Evolutionary conservation across 179 eudicot genomes (phyloP).

Genomic region (Camellia oleifera): DNA sequence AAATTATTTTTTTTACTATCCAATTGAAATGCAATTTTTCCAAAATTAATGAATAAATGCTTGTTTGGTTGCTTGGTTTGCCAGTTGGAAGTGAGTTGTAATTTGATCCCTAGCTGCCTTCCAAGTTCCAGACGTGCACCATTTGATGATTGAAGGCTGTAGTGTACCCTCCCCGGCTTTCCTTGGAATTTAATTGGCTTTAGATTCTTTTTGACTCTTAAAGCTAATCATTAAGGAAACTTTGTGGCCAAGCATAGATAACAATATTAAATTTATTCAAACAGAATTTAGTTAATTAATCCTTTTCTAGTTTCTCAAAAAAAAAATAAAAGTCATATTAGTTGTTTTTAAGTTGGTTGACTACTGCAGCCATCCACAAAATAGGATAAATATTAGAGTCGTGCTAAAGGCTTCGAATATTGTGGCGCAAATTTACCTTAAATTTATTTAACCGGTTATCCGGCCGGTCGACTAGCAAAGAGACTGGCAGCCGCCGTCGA

Average conservation of each 20-base stretch:
- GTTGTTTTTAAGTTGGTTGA: background rate
- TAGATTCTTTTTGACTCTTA: conserved; percentile 6
- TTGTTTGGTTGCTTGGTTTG: background rate
- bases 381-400: background rate
- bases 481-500: no score
- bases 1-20: no score
- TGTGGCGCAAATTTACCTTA: no score
- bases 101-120: conserved; percentile 3
- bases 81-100: conserved; percentile 10
- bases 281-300: background rate
- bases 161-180: no score
- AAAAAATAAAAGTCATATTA: background rate
- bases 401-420: no score
- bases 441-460: no score
- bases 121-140: conserved; percentile 3
- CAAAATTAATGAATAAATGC: no score
- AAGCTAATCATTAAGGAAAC: background rate
- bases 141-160: background rate
- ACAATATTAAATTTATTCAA: background rate
- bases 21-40: no score
- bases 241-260: conserved; percentile 20
- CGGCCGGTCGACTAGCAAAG: no score
- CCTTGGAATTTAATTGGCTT: background rate
- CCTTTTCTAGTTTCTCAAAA: no score
- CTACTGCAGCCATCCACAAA: background rate